Base-by-base conservation (phyloP, 495 filamentous ascomycete genomes). In the Trichoderma parareesei region DNA sequence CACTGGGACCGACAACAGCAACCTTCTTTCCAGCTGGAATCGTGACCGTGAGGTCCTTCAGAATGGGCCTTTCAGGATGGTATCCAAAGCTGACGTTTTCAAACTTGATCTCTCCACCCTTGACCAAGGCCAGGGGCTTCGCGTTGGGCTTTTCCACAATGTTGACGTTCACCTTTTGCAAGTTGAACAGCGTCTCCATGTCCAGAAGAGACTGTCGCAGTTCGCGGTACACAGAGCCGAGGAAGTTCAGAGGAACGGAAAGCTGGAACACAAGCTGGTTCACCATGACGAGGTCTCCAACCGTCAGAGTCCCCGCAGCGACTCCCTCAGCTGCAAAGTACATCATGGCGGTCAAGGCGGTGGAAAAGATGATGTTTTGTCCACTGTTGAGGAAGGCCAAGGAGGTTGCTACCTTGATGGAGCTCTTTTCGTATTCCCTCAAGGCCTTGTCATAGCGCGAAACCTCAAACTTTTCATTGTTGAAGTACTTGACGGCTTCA, bases 401-500 rank as follows among this genome's bases (percentile, higher is more conserved):
- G 1, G 92, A 97, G 0, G 95, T 98, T 2, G 91, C 92, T 60
- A 98, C 90, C 73, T 97, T 97, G 80, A 98, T 98, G 18, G 91
- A 96, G 41, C 90, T 90, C 73, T 89, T 90, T 73, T 98, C 92
- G 74, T 98, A 98, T 33, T 84, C 79, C 68, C 88, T 83, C 46
- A 98, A 80, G 0, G 94, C 91, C 67, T 87, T 85, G 73, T 97
- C 93, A 71, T 98, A 98, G 35, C 94, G 86, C 27, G 83, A 86
- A 53, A 94, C 89, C 74, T 98, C 94, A 68, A 91, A 97, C 69
- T 88, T 89, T 73, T 98, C 94, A 72, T 98, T 98, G 76, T 98
- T 98, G 82, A 98, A 98, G 79, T 98, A 97, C 78, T 98, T 98
- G 68, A 98, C 94, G 16, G 94, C 95, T 74, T 98, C 94, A 71